Conservation (phyloP, 2,329 filamentous ascomycete genomes). For the Fusarium decemcellulare region DNA sequence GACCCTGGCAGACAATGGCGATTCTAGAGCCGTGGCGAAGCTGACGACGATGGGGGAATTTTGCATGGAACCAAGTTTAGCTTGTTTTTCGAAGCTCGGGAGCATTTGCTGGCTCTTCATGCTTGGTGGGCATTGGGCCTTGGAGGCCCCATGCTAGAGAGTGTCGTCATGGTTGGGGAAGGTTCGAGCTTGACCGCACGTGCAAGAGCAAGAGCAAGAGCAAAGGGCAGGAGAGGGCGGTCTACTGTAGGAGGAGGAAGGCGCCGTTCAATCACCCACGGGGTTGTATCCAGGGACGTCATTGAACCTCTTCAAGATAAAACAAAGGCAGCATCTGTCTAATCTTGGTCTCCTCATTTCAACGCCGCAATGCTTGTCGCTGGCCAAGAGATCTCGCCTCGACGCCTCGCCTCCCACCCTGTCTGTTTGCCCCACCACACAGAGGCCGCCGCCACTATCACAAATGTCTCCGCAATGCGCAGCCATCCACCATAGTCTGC, state of each 20-base stretch:
- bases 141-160: slow-evolving; percentile 30
- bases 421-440: slow-evolving; percentile 23
- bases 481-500: not conserved
- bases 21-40: slow-evolving; percentile 42
- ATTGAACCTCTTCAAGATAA: not conserved
- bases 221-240: not conserved
- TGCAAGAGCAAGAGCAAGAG: slow-evolving; percentile 24
- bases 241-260: not conserved
- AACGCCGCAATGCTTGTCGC: not conserved
- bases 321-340: not conserved
- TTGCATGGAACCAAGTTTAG: not conserved
- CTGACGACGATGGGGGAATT: slow-evolving; percentile 41
- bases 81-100: too few species aligned
- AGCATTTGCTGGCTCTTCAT: not conserved
- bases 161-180: slow-evolving; percentile 49
- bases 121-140: slow-evolving; percentile 1
- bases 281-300: not conserved
- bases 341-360: not conserved
- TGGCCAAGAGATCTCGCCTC: slow-evolving; percentile 29
- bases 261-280: too few species aligned
- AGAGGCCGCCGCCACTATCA: not conserved
- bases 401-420: not conserved
- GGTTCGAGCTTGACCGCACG: slow-evolving; percentile 34
- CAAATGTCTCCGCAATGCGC: not conserved
- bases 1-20: not conserved